phyloP scores from a whole-genome alignment of 1,284 basidiomycete species.

The Fomitopsis schrenkii region DNA sequence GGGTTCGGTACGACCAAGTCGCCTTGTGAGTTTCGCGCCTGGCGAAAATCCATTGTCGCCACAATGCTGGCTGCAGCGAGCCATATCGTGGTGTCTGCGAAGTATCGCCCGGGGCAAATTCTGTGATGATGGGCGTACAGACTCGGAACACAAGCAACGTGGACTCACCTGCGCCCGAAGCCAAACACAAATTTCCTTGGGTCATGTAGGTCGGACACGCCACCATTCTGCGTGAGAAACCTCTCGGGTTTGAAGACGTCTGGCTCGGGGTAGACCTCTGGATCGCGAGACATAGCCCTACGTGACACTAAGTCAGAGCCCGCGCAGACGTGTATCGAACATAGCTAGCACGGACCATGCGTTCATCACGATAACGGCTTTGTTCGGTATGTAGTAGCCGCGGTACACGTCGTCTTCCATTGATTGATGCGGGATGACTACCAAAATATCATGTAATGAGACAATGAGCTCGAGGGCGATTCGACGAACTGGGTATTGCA shows the following conservation, averaged over 20 bases:
- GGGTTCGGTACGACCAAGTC: constrained; percentile 7
- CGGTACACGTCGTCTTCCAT: constrained; percentile 18
- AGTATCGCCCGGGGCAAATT: constrained; percentile 18
- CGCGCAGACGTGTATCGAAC: too few species aligned
- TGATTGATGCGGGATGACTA: constrained; percentile 17
- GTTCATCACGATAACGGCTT: constrained; percentile 21
- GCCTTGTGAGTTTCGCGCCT: constrained; percentile 7
- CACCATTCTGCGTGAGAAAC: constrained; percentile 40
- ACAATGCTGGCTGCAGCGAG: constrained; percentile 15
- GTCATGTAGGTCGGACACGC: constrained; percentile 30
- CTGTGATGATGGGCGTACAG: neutral
- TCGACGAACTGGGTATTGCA: neutral
- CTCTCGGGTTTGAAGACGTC: constrained; percentile 4
- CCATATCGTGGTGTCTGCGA: constrained; percentile 1
- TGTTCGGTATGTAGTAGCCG: constrained; percentile 16
- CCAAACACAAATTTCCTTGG: constrained; percentile 16
- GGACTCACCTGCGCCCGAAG: constrained; percentile 36
- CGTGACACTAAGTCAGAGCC: neutral
- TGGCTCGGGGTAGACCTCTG: constrained; percentile 15
- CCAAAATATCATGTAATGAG: neutral
- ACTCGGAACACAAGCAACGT: neutral
- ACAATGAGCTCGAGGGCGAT: neutral
- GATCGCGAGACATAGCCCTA: constrained; percentile 20
- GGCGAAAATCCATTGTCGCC: constrained; percentile 12
- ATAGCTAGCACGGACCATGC: constrained; percentile 4